phyloP scores from a whole-genome alignment of 2,329 filamentous ascomycete genomes.

The Trichoderma aggressivum region DNA sequence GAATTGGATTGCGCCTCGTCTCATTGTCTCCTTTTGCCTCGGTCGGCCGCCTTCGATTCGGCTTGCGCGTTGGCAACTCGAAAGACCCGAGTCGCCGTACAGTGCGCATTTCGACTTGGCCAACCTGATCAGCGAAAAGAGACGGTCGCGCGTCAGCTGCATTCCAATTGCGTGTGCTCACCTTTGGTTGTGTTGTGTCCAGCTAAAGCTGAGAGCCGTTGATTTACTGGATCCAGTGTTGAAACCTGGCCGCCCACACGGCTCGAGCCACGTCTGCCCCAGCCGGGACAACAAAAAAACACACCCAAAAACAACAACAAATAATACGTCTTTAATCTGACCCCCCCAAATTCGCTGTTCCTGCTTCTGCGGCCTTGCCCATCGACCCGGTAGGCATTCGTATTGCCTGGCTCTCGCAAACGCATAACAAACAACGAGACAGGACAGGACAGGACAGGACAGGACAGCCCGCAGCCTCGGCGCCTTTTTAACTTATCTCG shows the following conservation, averaged over 20 bases:
- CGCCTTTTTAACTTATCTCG: background rate
- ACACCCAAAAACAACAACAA: background rate
- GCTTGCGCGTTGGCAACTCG: background rate
- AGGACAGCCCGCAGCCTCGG: background rate
- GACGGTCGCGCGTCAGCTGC: constrained; percentile 7
- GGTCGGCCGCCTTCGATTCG: background rate
- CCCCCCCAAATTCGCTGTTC: background rate
- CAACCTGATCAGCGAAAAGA: background rate
- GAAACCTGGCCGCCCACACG: constrained; percentile 2
- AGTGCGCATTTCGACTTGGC: background rate
- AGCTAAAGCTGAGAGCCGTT: background rate
- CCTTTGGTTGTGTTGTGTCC: background rate
- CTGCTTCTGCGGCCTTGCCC: background rate
- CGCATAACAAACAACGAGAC: background rate
- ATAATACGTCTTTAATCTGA: background rate
- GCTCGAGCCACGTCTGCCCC: constrained; percentile 10
- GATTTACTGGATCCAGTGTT: background rate
- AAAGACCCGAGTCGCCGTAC: background rate
- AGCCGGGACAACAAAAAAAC: background rate
- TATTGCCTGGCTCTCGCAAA: constrained; percentile 1
- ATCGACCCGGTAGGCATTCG: background rate
- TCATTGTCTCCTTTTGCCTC: background rate
- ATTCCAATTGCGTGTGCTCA: background rate
- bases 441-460: background rate
- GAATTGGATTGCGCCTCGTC: constrained; percentile 3